Evolutionary conservation across 305 asterid species (phyloP), one percentile per base, ranked within the genome.

Genomic region (Stenogyne calaminthoides): DNA sequence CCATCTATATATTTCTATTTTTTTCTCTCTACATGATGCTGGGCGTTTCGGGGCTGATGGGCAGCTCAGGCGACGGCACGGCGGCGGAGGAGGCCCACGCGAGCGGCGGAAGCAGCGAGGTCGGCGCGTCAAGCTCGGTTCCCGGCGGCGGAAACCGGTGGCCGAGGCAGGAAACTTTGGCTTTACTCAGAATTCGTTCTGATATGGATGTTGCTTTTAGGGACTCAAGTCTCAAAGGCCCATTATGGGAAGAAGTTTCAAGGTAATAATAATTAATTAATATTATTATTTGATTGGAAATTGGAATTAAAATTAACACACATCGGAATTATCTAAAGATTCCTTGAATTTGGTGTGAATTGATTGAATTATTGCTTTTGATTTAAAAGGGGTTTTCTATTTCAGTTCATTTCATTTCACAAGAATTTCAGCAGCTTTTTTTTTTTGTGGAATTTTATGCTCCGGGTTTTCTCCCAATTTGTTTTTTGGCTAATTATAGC

Each of bases 171-270:
- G 99, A 94, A 77, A 94, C 97, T 19, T 42, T 94, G 68, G 97
- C 95, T 3, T 78, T 94, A 7, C 82, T 94, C 15, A 83, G 84
- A 75, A 91, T 94, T 44, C 80, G 99, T 46, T 85, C 96, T 0
- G 99, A 94, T 22, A 94, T 94, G 99, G 99, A 86, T 34, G 88
- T 37, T 42, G 83, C 73, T 40, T 94, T 94, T 76, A 64, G 89
- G 52, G 97, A 94, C 71, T 84, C 99, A 3, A 89, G 90, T 67
- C 89, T 87, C 52, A 94, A 91, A 84, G 99, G 91, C 37, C 99
- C 99, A 58, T 88, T 94, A 72, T 94, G 99, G 99, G 97, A 94
- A 29, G 89, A 91, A 73, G 89, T 94, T 71, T 91, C 97, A 80
- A 94, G 99, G 99, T 91, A 80, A 2, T 19, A 80, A 1, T 19